phyloP scores from a whole-genome alignment of 441 rosid genomes.

The Pelargonium fulgidum region DNA sequence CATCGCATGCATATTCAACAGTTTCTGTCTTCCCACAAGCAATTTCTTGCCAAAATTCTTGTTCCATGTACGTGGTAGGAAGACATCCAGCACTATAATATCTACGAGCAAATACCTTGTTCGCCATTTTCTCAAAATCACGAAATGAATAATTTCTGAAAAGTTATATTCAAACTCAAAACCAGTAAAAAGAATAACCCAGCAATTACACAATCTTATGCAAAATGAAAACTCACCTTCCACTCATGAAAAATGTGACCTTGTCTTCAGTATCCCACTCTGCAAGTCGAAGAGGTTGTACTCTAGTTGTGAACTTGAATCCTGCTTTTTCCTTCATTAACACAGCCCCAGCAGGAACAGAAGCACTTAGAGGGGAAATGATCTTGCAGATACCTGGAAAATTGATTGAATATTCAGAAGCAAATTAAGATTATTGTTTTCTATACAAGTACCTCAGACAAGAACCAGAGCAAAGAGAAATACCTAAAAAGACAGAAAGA shows the following conservation, averaged over 20 bases:
- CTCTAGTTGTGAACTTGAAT: constrained; percentile 93
- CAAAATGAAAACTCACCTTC: constrained; percentile 52
- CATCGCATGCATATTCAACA: constrained; percentile 99
- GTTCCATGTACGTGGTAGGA: constrained; percentile 87
- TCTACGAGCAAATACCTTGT: constrained; percentile 90
- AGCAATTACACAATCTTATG: constrained; percentile 4
- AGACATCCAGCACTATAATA: constrained; percentile 88
- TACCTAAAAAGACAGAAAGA: not conserved
- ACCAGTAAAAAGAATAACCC: constrained; percentile 8
- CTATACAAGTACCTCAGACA: not conserved
- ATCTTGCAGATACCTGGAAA: constrained; percentile 91
- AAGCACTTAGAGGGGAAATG: constrained; percentile 69
- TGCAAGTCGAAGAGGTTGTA: constrained; percentile 98
- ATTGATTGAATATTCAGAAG: constrained; percentile 3
- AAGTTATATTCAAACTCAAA: constrained; percentile 28
- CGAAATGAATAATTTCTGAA: constrained; percentile 92
- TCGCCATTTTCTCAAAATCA: constrained; percentile 98
- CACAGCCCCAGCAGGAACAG: constrained; percentile 93
- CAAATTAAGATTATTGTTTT: not conserved
- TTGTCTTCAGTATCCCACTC: constrained; percentile 91
- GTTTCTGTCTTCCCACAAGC: constrained; percentile 88
- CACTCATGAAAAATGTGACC: constrained; percentile 98
- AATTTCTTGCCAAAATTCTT: constrained; percentile 99
- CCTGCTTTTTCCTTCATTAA: constrained; percentile 80
- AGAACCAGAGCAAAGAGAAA: not conserved